A percentile compares a stretch with the other conserved stretches of the same genome.
Evolutionary conservation across 75 land plant genomes (phyloP).

Genomic region (Adiantum capillusveneris): DNA sequence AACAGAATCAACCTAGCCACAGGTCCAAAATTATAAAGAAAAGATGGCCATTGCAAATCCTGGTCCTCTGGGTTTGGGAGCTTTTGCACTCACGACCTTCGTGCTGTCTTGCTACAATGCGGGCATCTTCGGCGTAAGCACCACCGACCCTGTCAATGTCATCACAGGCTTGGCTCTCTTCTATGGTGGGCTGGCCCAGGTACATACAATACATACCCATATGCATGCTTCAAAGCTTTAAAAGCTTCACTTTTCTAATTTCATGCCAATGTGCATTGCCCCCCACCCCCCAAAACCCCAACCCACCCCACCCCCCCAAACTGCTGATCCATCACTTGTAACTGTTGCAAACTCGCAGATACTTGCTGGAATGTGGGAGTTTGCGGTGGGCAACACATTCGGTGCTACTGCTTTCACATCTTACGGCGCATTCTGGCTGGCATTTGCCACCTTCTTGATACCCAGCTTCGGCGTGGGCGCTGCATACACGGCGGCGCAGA

Average conservation of each 20-base stretch:
- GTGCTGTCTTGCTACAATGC: constrained; percentile 17
- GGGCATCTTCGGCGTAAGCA: constrained; percentile 10
- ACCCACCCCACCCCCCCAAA: too few relatives aligned
- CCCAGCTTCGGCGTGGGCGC: constrained; percentile 11
- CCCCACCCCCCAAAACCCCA: too few relatives aligned
- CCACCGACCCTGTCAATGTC: not conserved
- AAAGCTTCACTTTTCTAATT: too few relatives aligned
- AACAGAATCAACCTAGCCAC: too few relatives aligned
- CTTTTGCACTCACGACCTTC: constrained; percentile 13
- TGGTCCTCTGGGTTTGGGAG: constrained; percentile 10
- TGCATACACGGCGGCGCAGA: not conserved
- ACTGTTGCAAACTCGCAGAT: too few relatives aligned
- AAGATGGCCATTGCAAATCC: constrained; percentile 17
- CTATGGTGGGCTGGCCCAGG: too few relatives aligned
- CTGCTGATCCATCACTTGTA: too few relatives aligned
- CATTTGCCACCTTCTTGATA: constrained; percentile 7
- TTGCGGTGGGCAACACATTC: constrained; percentile 9
- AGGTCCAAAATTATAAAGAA: too few relatives aligned
- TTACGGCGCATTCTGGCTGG: constrained; percentile 19
- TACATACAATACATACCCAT: too few relatives aligned
- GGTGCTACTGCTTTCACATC: constrained; percentile 17
- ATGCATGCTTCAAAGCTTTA: too few relatives aligned
- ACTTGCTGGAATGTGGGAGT: constrained; percentile 15
- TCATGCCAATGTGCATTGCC: too few relatives aligned
- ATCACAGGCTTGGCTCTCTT: constrained; percentile 2